Evolutionary conservation across 2,329 filamentous ascomycete species (phyloP).

Genomic region (Zarea fungicola): DNA sequence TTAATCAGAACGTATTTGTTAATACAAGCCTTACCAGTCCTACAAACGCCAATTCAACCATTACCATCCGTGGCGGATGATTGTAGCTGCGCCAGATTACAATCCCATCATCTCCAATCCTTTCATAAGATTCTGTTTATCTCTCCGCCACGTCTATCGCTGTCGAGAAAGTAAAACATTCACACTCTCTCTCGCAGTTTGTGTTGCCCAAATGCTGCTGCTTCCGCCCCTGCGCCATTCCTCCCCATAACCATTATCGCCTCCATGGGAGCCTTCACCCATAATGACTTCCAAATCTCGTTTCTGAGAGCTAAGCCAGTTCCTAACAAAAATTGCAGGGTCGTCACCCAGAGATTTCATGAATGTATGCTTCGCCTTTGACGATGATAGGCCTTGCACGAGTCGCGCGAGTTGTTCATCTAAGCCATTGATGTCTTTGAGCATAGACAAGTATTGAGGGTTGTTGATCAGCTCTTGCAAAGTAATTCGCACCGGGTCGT

Average conservation of each 20-base stretch:
- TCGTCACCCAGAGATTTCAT: conserved; percentile 73
- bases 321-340: conserved; percentile 75
- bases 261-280: conserved; percentile 67
- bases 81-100: background rate
- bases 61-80: background rate
- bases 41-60: conserved; percentile 9
- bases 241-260: conserved; percentile 50
- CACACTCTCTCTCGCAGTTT: conserved; percentile 58
- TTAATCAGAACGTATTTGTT: background rate
- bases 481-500: conserved; percentile 70
- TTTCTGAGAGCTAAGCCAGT: conserved; percentile 89
- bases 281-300: conserved; percentile 83
- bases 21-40: background rate
- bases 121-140: background rate
- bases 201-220: conserved; percentile 51
- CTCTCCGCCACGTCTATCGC: conserved; percentile 22
- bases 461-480: conserved; percentile 63
- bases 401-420: conserved; percentile 84
- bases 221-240: conserved; percentile 63
- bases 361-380: conserved; percentile 88
- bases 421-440: conserved; percentile 69
- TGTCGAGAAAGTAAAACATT: conserved; percentile 55
- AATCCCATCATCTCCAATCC: too few relatives aligned
- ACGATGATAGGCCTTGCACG: conserved; percentile 75
- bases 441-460: conserved; percentile 62